Base-by-base conservation (phyloP, 768 basidiomycete species). In the Leccinum aurantiacum region DNA sequence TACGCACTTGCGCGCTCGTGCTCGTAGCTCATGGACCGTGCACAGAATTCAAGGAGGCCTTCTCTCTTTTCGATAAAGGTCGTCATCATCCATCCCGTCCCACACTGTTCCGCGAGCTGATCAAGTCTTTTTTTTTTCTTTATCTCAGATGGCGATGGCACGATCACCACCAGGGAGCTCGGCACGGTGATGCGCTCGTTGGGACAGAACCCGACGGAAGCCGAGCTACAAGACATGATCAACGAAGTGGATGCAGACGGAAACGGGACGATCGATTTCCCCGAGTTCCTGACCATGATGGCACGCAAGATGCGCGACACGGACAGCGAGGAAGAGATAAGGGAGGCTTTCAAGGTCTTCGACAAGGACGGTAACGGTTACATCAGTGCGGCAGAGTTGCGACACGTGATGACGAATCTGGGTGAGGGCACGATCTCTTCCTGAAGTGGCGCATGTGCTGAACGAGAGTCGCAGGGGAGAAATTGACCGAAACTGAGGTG, bases 21-120 rank as follows among this genome's bases (percentile, higher is more conserved):
- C 48, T 37, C 27, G 37, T 14, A 33, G 38, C 53, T 64, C 54
- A 61, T 60, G 44, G 48, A 27, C n/a, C 22, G 35, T n/a, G 51
- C 49, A 29, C 73, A 92, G 94, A 96, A 77, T 98, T 95, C 86
- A 98, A 96, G 84, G 96, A 98, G 81, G 95, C 95, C 53, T 98
- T 98, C 80, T 93, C 95, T 60, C 84, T 98, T 22, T 98, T 98
- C 76, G 94, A 97, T 81, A 95, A 94, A 76, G 91, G 94, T 93
- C 27, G 53, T 47, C 9, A 14, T 38, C 7, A 17, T 51, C 10
- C 2, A 24, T 14, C 17, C 25, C n/a, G 1, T n/a, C 7, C 11
- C 8, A 8, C 9, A 1, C 25, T 4, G 7, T 33, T 6, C 2
- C 8, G 19, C 7, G 13, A 15, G 27, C 54, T 63, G 51, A 59